Evolutionary conservation across 1,284 basidiomycete species (phyloP), one percentile per base, ranked within the genome.

Genomic region (Trichosporon coremiiforme): DNA sequence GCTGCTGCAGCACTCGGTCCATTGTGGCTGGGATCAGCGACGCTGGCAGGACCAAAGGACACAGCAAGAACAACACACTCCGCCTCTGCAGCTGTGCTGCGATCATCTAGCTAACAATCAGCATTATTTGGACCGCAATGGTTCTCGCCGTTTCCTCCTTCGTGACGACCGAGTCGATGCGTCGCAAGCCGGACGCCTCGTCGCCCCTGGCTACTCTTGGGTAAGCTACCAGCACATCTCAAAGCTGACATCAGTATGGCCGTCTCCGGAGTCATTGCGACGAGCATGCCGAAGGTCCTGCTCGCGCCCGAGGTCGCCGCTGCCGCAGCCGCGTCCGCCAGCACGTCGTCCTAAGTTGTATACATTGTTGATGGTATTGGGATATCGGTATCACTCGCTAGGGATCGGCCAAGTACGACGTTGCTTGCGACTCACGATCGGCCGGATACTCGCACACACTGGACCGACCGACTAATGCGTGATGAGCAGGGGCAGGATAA

Each of bases 101-200:
- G n/a, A n/a, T n/a, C n/a, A n/a, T n/a, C n/a, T n/a, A 35, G 66
- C 71, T 72, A 45, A 72, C 69, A 20, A 31, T 4, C 65, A 82
- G 81, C 35, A 78, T 82, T 69, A 75, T 78, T 41, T 82, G 79
- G 79, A 75, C 71, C 17, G 73, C 80, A 15, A 70, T 79, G 33
- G 68, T 77, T 57, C 70, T 79, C 65, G 75, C 76, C 13, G 78
- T 79, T 2, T 73, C 79, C 50, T 68, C 70, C 8, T 76, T 72
- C 50, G 80, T 80, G 22, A 76, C 76, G 45, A 71, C 78, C 45
- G 76, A 81, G 69, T 76, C 78, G 6, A 69, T 82, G 38, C 66
- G 81, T 36, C 67, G 70, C 29, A 53, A 69, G 33, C 77, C 79
- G 70, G 81, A 82, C 31, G 70, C 77, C 9, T 73, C 72, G 53